phyloP scores from a whole-genome alignment of 1,284 basidiomycete genomes.

The Ganoderma leucocontextum region DNA sequence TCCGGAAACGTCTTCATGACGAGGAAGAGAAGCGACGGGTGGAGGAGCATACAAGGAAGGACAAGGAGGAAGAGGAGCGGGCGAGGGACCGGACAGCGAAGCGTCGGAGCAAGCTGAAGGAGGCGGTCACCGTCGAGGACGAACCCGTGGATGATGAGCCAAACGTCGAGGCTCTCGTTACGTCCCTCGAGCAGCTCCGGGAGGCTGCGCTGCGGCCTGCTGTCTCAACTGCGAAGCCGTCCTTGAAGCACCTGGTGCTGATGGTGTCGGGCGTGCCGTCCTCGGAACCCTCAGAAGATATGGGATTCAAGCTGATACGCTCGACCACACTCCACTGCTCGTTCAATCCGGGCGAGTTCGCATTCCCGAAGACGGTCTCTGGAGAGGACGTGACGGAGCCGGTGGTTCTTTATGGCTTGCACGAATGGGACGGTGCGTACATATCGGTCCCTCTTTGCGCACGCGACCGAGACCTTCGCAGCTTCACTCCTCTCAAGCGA shows the following conservation, averaged over 20 bases:
- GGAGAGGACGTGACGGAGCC: constrained; percentile 39
- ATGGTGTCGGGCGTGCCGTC: constrained; percentile 48
- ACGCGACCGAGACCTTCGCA: constrained; percentile 13
- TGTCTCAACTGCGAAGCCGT: constrained; percentile 38
- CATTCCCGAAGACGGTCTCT: constrained; percentile 47
- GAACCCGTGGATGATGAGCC: constrained; percentile 22
- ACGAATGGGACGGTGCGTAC: constrained; percentile 57
- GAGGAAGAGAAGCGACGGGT: constrained; percentile 24
- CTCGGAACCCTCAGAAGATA: constrained; percentile 47
- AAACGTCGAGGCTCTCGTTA: not conserved
- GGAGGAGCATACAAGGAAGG: constrained; percentile 31
- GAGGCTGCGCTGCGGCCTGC: constrained; percentile 36
- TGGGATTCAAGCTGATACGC: constrained; percentile 51
- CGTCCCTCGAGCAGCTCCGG: constrained; percentile 42
- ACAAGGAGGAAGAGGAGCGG: constrained; percentile 36
- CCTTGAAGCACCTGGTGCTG: constrained; percentile 57
- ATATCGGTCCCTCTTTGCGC: not conserved
- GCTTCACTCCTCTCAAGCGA: constrained; percentile 30
- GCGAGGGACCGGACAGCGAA: constrained; percentile 21
- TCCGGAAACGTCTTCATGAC: constrained; percentile 24
- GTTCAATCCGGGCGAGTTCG: constrained; percentile 53
- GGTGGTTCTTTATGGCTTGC: constrained; percentile 56
- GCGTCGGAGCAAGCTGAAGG: constrained; percentile 30
- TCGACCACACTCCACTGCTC: constrained; percentile 50
- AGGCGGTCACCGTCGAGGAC: constrained; percentile 23